Conservation (phyloP, 805 yeast species). For the Metschnikowia proteae region DNA sequence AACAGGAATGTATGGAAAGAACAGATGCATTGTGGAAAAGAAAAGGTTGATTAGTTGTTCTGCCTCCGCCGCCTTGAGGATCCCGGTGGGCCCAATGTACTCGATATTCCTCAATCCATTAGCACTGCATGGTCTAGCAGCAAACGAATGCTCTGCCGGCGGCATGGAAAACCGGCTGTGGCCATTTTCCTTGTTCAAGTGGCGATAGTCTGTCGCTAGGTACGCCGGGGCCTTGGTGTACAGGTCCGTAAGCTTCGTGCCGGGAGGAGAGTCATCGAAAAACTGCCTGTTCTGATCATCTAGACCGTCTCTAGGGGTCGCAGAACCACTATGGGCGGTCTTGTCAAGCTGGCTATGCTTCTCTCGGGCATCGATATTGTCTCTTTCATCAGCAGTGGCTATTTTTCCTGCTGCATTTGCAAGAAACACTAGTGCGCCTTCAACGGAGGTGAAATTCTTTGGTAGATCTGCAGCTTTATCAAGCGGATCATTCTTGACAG, state of each 20-base stretch:
- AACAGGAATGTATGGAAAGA: conserved; percentile 80
- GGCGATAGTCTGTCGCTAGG: background rate
- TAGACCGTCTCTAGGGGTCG: background rate
- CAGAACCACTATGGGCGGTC: background rate
- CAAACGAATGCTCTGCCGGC: conserved; percentile 37
- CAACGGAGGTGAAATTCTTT: conserved; percentile 40
- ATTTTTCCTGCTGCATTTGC: conserved; percentile 80
- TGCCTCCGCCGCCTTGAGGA: conserved; percentile 64
- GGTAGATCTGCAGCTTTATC: conserved; percentile 4
- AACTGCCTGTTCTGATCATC: background rate
- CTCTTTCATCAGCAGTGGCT: conserved; percentile 64
- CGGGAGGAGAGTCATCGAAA: background rate
- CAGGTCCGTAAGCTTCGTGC: background rate
- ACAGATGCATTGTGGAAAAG: conserved; percentile 80
- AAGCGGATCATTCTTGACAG: background rate
- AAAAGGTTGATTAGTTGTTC: conserved; percentile 54
- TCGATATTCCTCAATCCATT: conserved; percentile 54
- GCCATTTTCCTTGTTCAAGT: background rate
- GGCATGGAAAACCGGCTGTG: conserved; percentile 37
- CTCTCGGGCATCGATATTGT: conserved; percentile 50
- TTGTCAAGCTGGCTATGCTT: conserved; percentile 46
- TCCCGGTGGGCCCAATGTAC: conserved; percentile 55
- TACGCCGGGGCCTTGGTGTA: conserved; percentile 1
- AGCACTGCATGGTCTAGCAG: conserved; percentile 46
- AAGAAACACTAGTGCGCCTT: conserved; percentile 64